Percentiles rank a stretch among this genome's conserved stretches.
These are phyloP conservation scores for Xylaria flabelliformis DNA, from an alignment of 495 filamentous ascomycete genomes.

Conservation along the genomic window DNA sequence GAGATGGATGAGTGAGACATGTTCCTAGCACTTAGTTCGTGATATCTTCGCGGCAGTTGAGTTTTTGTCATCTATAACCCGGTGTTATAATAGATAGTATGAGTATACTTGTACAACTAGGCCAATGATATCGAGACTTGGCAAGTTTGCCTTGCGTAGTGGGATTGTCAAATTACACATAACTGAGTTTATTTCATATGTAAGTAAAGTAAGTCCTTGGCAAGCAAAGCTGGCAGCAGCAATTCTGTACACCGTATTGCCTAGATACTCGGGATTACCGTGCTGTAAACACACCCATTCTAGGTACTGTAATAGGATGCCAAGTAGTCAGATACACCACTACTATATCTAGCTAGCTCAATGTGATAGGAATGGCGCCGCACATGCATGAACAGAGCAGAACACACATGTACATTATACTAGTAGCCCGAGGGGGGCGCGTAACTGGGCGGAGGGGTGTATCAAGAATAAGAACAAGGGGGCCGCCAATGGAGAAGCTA, in stretches of 20 bases:
- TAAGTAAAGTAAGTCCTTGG: neutral
- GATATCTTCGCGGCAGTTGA: constrained; percentile 13
- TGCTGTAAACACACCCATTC: neutral
- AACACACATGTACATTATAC: neutral
- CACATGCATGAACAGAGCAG: constrained; percentile 18
- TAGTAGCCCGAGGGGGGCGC: too few relatives aligned
- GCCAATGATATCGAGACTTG: neutral
- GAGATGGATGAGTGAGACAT: constrained; percentile 3
- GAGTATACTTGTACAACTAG: neutral
- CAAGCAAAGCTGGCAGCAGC: neutral
- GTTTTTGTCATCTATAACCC: neutral
- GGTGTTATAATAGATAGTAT: neutral
- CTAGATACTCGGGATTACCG: neutral
- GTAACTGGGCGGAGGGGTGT: neutral
- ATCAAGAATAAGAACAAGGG: neutral
- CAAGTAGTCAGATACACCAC: neutral
- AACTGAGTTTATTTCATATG: constrained; percentile 13
- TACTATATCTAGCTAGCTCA: neutral
- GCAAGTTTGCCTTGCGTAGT: neutral
- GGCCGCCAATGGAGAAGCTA: constrained; percentile 19
- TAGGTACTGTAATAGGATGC: neutral
- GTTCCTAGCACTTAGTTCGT: constrained; percentile 1
- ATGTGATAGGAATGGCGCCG: constrained; percentile 4
- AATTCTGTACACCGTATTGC: neutral
- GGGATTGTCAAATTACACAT: neutral